Conservation (phyloP, 2,329 filamentous ascomycete genomes). For the Calonectria ilicicola region DNA sequence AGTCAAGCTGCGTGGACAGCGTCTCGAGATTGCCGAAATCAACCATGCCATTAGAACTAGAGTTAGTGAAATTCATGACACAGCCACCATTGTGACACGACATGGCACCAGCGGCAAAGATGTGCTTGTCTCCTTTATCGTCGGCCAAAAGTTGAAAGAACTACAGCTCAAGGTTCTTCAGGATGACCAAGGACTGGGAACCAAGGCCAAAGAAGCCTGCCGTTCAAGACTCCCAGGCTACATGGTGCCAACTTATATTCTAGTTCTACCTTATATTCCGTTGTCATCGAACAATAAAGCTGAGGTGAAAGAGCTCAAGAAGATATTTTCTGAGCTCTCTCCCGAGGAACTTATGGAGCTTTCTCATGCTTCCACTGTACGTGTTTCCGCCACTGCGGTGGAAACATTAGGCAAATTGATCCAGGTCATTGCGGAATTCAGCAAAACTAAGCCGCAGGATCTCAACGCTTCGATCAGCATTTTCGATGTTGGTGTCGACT, state of each 20-base stretch:
- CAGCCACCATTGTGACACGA: constrained; percentile 80
- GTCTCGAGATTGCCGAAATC: constrained; percentile 91
- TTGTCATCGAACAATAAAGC: constrained; percentile 92
- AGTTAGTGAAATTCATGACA: constrained; percentile 70
- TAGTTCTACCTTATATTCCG: constrained; percentile 78
- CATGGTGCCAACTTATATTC: constrained; percentile 90
- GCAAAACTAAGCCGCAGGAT: constrained; percentile 54
- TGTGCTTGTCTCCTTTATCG: constrained; percentile 82
- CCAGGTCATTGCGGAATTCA: constrained; percentile 64
- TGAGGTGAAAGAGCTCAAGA: constrained; percentile 77
- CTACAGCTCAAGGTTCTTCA: constrained; percentile 36
- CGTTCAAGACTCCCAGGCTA: constrained; percentile 79
- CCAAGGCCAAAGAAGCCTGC: constrained; percentile 71
- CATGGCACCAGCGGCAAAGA: constrained; percentile 82
- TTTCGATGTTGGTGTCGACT: constrained; percentile 90
- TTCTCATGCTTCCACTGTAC: constrained; percentile 46
- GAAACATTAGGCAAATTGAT: constrained; percentile 62
- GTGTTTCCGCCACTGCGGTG: constrained; percentile 46
- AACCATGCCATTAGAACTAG: constrained; percentile 81
- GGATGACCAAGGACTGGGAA: constrained; percentile 54
- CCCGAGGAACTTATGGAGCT: constrained; percentile 72
- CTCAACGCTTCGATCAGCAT: constrained; percentile 73
- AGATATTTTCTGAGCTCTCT: constrained; percentile 72
- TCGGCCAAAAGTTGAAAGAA: constrained; percentile 26
- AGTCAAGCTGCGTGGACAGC: constrained; percentile 89